These are phyloP conservation scores for Serendipita sp. DNA, from an alignment of 768 basidiomycete species.

Conservation along the genomic window DNA sequence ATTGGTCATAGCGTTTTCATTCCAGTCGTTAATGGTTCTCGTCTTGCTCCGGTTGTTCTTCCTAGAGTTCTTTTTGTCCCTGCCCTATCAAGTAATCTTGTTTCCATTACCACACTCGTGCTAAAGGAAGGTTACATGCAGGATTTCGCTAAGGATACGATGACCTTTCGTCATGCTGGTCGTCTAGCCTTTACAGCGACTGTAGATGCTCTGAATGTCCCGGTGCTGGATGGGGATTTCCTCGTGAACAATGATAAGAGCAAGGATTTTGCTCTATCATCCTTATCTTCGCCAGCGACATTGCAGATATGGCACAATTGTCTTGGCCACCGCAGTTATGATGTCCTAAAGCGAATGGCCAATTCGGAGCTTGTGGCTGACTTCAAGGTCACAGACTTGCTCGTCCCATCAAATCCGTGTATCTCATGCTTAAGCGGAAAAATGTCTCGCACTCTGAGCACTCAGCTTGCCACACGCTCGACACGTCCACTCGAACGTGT, in stretches of 20 bases:
- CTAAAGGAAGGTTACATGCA: neutral
- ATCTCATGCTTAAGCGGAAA: conserved; percentile 8
- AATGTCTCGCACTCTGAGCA: conserved; percentile 1
- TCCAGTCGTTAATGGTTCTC: neutral
- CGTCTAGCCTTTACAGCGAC: neutral
- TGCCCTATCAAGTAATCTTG: neutral
- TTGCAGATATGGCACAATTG: conserved; percentile 5
- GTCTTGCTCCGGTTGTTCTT: neutral
- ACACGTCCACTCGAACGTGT: conserved; percentile 3
- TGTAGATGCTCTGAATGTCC: neutral
- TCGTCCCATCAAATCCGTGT: neutral
- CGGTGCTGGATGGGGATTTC: conserved; percentile 3
- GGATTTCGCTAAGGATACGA: neutral
- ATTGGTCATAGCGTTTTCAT: neutral
- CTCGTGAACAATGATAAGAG: too few relatives aligned
- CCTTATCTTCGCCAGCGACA: neutral
- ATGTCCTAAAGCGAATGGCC: neutral
- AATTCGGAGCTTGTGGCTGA: neutral
- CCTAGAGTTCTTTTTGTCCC: conserved; percentile 8
- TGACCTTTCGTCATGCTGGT: neutral
- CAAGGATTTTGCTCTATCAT: too few relatives aligned
- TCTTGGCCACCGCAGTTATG: conserved; percentile 1
- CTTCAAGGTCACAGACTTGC: neutral
- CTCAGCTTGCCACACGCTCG: neutral
- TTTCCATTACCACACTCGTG: neutral